Evolutionary conservation across 352 stramenopile genomes (phyloP).

Genomic region (Thalassiosira mediterranea): DNA sequence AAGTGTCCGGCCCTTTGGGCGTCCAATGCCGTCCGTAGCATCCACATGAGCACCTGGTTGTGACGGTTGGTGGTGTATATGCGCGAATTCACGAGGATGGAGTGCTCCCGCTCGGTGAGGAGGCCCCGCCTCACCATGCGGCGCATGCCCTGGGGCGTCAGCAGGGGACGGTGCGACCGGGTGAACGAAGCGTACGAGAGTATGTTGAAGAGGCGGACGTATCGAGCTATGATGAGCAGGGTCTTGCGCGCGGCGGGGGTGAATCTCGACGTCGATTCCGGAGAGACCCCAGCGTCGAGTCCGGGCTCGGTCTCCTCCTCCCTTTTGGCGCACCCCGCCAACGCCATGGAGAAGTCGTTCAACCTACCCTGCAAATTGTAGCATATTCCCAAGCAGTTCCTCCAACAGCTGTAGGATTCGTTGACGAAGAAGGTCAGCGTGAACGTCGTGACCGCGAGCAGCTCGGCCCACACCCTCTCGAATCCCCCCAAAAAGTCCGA

Average conservation of each 20-base stretch:
- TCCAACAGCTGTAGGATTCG: slow-evolving; percentile 34
- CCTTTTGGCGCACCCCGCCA: slow-evolving; percentile 13
- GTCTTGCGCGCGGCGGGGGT: slow-evolving; percentile 12
- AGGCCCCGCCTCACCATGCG: slow-evolving; percentile 24
- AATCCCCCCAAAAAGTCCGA: slow-evolving; percentile 2
- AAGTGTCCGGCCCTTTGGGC: slow-evolving; percentile 23
- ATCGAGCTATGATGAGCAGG: slow-evolving; percentile 27
- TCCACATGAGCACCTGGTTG: slow-evolving; percentile 36
- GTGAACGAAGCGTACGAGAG: slow-evolving; percentile 31
- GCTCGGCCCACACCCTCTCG: slow-evolving; percentile 19
- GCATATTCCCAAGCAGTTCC: slow-evolving; percentile 19
- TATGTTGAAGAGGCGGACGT: slow-evolving; percentile 39
- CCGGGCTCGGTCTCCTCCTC: background rate
- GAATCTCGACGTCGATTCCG: slow-evolving; percentile 5
- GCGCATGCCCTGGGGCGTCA: slow-evolving; percentile 29
- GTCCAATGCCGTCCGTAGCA: slow-evolving; percentile 29
- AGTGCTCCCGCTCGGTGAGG: slow-evolving; percentile 20
- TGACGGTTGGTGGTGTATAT: slow-evolving; percentile 10
- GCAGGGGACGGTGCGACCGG: slow-evolving; percentile 20
- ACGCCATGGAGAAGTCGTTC: slow-evolving; percentile 35
- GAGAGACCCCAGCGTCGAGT: background rate
- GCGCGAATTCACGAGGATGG: slow-evolving; percentile 6
- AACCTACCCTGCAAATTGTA: slow-evolving; percentile 22
- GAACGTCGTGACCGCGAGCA: slow-evolving; percentile 36
- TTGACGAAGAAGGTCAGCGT: slow-evolving; percentile 48